phyloP scores from a whole-genome alignment of 2,329 filamentous ascomycete species.

The Penicillium sp. region DNA sequence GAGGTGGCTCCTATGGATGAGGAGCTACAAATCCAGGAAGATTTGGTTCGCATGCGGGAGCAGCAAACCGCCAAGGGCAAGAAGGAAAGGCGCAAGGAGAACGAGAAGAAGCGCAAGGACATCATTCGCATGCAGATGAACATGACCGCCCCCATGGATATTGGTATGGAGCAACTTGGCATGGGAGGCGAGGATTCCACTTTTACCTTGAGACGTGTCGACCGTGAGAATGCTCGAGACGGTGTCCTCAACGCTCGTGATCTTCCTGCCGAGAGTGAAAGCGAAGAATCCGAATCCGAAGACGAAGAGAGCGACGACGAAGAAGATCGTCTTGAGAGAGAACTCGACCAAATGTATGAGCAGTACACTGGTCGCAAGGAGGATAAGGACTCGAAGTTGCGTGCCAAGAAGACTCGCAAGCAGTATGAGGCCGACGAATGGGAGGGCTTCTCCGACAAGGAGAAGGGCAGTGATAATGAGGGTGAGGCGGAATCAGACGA shows the following conservation, averaged over 20 bases:
- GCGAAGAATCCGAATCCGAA: conserved; percentile 61
- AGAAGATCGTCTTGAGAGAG: conserved; percentile 76
- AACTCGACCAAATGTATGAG: conserved; percentile 86
- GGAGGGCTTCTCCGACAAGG: conserved; percentile 76
- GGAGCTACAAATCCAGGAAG: conserved; percentile 84
- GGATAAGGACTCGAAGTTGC: conserved; percentile 79
- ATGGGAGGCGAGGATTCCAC: conserved; percentile 78
- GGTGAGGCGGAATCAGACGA: conserved; percentile 56
- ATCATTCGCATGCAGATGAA: conserved; percentile 96
- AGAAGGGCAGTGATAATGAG: conserved; percentile 61
- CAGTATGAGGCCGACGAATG: conserved; percentile 85
- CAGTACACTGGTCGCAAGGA: conserved; percentile 79
- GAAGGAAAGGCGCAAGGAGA: conserved; percentile 81
- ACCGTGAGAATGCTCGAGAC: conserved; percentile 70
- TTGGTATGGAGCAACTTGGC: conserved; percentile 84
- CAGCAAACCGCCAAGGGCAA: conserved; percentile 75
- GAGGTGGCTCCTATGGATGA: conserved; percentile 91
- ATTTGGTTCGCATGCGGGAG: conserved; percentile 79
- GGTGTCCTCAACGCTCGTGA: conserved; percentile 78
- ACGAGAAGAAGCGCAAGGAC: conserved; percentile 91
- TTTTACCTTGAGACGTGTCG: conserved; percentile 80
- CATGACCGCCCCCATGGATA: conserved; percentile 94
- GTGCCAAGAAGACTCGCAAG: conserved; percentile 83
- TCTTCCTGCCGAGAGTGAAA: conserved; percentile 60
- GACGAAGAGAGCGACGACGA: conserved; percentile 71